Percentiles rank a stretch among this genome's conserved stretches.
These are phyloP conservation scores for Aspergillus versicolor DNA, from an alignment of 2,329 filamentous ascomycete genomes.

Conservation along the genomic window DNA sequence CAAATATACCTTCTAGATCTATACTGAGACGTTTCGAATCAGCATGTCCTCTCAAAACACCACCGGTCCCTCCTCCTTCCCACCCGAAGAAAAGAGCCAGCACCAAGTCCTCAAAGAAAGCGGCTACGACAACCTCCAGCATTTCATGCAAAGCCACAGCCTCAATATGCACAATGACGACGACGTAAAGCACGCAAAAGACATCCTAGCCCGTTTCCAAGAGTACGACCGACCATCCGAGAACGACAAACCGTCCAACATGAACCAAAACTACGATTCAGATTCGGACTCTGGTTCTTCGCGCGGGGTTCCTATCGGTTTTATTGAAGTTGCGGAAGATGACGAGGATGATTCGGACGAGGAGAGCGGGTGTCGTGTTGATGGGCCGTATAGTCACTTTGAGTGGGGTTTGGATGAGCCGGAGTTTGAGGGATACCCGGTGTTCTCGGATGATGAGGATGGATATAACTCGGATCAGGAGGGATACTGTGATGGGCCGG, in stretches of 20 bases:
- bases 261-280: background rate
- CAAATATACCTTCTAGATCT: background rate
- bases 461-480: background rate
- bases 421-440: conserved; percentile 1
- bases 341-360: background rate
- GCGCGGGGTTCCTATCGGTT: background rate
- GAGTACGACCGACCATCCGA: background rate
- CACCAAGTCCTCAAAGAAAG: conserved; percentile 4
- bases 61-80: background rate
- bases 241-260: background rate
- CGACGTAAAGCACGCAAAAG: conserved; percentile 4
- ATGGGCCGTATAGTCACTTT: background rate
- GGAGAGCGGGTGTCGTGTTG: background rate
- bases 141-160: conserved; percentile 10
- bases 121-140: conserved; percentile 5
- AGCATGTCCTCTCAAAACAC: conserved; percentile 2
- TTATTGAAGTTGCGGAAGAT: background rate
- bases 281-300: background rate
- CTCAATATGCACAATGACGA: background rate
- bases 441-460: background rate
- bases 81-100: conserved; percentile 5
- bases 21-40: background rate
- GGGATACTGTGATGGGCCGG: background rate
- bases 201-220: conserved; percentile 4
- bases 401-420: conserved; percentile 4